Evolutionary conservation across 129 eudicot species (phyloP).

Genomic region (Lonicera japonica): DNA sequence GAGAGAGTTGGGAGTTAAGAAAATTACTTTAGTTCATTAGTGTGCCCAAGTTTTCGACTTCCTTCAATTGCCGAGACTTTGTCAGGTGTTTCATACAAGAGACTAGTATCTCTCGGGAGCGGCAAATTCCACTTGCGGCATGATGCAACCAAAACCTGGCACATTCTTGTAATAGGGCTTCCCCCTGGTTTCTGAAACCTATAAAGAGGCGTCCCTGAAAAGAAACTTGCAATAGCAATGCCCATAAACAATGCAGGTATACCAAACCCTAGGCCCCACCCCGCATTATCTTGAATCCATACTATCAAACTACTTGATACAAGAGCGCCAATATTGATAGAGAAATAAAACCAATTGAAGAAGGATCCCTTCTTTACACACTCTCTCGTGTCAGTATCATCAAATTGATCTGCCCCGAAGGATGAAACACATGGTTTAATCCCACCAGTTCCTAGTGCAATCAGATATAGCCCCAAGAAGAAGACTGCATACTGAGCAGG

Average conservation of each 20-base stretch:
- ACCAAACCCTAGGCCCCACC: constrained; percentile 87
- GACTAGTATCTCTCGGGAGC: constrained; percentile 43
- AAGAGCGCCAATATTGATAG: constrained; percentile 61
- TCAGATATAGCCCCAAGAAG: constrained; percentile 52
- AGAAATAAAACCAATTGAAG: constrained; percentile 78
- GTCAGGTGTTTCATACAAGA: constrained; percentile 58
- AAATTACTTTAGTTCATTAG: constrained; percentile 56
- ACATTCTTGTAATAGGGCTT: constrained; percentile 71
- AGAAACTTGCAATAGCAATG: constrained; percentile 55
- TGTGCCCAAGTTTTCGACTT: constrained; percentile 63
- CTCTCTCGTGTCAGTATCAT: constrained; percentile 62
- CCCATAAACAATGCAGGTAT: constrained; percentile 69
- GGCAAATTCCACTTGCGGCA: constrained; percentile 36
- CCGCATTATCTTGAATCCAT: constrained; percentile 66
- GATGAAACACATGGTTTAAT: constrained; percentile 81
- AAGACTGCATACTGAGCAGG: constrained; percentile 52
- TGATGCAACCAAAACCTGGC: constrained; percentile 67
- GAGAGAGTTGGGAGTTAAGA: neutral
- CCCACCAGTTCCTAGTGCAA: constrained; percentile 82
- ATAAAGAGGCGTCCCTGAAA: constrained; percentile 59
- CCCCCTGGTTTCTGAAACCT: constrained; percentile 79
- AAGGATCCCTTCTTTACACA: constrained; percentile 62
- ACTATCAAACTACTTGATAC: constrained; percentile 53
- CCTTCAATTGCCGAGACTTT: constrained; percentile 50
- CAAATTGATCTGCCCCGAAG: constrained; percentile 88